Evolutionary conservation across 805 yeast genomes (phyloP).

Genomic region (Saccharomyces paradoxus): DNA sequence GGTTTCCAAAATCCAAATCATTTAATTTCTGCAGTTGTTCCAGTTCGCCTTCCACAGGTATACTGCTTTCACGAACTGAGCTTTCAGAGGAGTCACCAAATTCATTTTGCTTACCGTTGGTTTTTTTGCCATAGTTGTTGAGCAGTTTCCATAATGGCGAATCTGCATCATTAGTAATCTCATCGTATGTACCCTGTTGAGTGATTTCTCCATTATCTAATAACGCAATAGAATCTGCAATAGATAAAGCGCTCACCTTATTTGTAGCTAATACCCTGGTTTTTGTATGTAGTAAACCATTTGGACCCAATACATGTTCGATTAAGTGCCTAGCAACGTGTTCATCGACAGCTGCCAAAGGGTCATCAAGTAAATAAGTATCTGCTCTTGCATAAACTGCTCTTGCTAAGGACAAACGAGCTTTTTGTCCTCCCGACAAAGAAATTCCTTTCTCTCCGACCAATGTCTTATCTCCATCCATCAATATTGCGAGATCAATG

Average conservation of each 20-base stretch:
- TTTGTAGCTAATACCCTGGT: conserved; percentile 80
- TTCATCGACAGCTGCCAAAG: conserved; percentile 93
- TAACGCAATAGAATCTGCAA: conserved; percentile 64
- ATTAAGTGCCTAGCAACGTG: conserved; percentile 87
- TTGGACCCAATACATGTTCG: conserved; percentile 72
- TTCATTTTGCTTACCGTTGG: conserved; percentile 15
- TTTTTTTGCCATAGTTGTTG: conserved; percentile 52
- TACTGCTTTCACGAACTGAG: conserved; percentile 15
- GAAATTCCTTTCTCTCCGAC: conserved; percentile 98
- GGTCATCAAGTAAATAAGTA: conserved; percentile 82
- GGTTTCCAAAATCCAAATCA: conserved; percentile 18
- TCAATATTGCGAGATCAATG: conserved; percentile 68
- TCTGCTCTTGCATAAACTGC: conserved; percentile 95
- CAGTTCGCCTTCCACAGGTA: conserved; percentile 23
- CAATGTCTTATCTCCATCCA: conserved; percentile 84
- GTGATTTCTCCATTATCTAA: conserved; percentile 58
- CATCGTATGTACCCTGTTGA: conserved; percentile 57
- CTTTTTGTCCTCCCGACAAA: conserved; percentile 95
- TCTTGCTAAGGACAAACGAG: conserved; percentile 86
- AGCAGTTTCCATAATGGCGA: conserved; percentile 49
- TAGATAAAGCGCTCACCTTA: conserved; percentile 69
- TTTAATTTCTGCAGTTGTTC: conserved; percentile 27
- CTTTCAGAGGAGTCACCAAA: conserved; percentile 1
- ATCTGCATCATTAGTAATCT: conserved; percentile 36
- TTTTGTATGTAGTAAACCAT: conserved; percentile 67